These are phyloP conservation scores for Phragmites australis DNA, from an alignment of 176 grass and related monocot species.

Conservation along the genomic window DNA sequence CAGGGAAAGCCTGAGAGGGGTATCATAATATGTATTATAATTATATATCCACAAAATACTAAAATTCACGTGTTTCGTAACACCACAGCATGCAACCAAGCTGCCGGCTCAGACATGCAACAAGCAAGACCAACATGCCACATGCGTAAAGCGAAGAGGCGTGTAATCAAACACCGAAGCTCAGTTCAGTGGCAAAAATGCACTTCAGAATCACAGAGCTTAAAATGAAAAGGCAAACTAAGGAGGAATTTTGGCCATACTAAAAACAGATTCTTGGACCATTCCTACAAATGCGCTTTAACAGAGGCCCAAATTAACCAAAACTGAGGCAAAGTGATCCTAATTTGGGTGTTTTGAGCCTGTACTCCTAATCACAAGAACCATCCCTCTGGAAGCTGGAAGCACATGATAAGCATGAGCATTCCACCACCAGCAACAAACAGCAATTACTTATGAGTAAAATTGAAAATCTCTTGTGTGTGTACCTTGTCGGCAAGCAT, in stretches of 20 bases:
- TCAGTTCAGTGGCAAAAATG: constrained; percentile 10
- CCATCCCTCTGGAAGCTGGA: constrained; percentile 22
- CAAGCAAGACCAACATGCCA: constrained; percentile 26
- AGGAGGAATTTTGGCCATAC: constrained; percentile 3
- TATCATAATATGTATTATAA: constrained; percentile 30
- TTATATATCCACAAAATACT: constrained; percentile 7
- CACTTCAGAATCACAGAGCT: neutral
- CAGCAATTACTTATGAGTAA: neutral
- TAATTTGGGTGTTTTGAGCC: constrained; percentile 5
- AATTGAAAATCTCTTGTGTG: constrained; percentile 23
- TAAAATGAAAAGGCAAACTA: neutral
- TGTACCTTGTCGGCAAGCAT: constrained; percentile 96
- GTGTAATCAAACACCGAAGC: constrained; percentile 12
- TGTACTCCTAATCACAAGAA: constrained; percentile 44
- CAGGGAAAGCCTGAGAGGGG: constrained; percentile 69
- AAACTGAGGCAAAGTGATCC: constrained; percentile 29
- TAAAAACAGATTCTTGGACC: constrained; percentile 29
- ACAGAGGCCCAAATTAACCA: constrained; percentile 25
- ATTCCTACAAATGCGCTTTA: constrained; percentile 13
- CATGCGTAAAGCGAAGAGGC: constrained; percentile 13
- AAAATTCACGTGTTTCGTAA: constrained; percentile 15
- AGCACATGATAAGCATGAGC: constrained; percentile 51
- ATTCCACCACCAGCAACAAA: constrained; percentile 3
- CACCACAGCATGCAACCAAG: constrained; percentile 19
- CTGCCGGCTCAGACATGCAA: constrained; percentile 29